phyloP scores from a whole-genome alignment of 495 filamentous ascomycete genomes.

The Acidiella bohemica region DNA sequence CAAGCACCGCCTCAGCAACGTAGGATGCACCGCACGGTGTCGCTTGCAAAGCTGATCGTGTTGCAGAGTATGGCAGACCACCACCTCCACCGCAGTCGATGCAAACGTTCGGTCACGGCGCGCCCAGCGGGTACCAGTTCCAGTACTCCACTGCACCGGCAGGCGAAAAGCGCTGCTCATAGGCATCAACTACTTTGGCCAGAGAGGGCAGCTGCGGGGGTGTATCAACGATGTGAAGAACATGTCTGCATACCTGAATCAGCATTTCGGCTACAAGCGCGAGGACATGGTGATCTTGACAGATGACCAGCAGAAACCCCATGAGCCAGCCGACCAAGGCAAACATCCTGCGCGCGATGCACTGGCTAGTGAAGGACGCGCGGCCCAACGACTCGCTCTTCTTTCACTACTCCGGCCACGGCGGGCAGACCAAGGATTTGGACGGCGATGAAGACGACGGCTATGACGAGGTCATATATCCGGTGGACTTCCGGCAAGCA shows the following conservation, averaged over 20 bases:
- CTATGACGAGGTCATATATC: conserved; percentile 97
- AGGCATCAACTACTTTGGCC: conserved; percentile 95
- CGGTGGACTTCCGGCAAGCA: conserved; percentile 77
- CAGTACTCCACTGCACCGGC: conserved; percentile 87
- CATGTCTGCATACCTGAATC: conserved; percentile 84
- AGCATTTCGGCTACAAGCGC: conserved; percentile 82
- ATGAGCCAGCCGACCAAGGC: conserved; percentile 95
- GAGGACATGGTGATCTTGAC: conserved; percentile 98
- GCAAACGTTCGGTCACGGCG: conserved; percentile 63
- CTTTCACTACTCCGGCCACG: conserved; percentile 97
- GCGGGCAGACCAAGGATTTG: conserved; percentile 89
- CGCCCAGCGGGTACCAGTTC: conserved; percentile 65
- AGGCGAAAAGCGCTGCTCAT: conserved; percentile 85
- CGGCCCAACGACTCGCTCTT: conserved; percentile 90
- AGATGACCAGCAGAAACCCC: conserved; percentile 90
- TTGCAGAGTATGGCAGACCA: conserved; percentile 2
- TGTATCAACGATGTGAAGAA: conserved; percentile 99
- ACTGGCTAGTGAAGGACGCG: conserved; percentile 95
- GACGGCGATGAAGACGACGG: conserved; percentile 92
- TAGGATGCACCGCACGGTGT: not conserved
- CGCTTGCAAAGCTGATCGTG: conserved; percentile 4
- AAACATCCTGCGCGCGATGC: conserved; percentile 94
- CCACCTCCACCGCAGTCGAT: conserved; percentile 26
- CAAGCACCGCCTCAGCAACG: not conserved
- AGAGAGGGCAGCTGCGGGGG: conserved; percentile 78